Evolutionary conservation across 2,329 filamentous ascomycete genomes (phyloP).

Genomic region (Colletotrichum cereale): DNA sequence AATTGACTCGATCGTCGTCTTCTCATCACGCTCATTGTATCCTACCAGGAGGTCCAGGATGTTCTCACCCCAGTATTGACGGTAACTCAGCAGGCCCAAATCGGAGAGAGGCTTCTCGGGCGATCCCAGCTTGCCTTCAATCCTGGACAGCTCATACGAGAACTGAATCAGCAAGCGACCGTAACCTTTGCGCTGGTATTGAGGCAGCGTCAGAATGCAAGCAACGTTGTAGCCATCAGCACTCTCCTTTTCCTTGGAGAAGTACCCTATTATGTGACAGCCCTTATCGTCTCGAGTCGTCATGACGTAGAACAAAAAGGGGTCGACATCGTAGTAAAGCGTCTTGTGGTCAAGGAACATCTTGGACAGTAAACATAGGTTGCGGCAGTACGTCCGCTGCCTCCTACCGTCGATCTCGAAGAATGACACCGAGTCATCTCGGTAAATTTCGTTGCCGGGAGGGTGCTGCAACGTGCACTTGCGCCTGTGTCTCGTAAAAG

Average conservation of each 20-base stretch:
- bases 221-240: constrained; percentile 98
- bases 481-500: constrained; percentile 85
- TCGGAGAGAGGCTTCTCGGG: constrained; percentile 97
- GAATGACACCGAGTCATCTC: constrained; percentile 92
- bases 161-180: constrained; percentile 95
- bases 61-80: constrained; percentile 97
- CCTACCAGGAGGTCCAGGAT: constrained; percentile 89
- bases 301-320: constrained; percentile 99
- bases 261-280: constrained; percentile 98
- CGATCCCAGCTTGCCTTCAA: constrained; percentile 93
- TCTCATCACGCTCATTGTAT: constrained; percentile 74
- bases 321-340: constrained; percentile 99
- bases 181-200: constrained; percentile 95
- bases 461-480: constrained; percentile 95
- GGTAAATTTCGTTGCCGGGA: constrained; percentile 97
- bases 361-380: constrained; percentile 93
- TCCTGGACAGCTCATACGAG: constrained; percentile 95
- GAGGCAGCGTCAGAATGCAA: constrained; percentile 95
- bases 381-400: constrained; percentile 96
- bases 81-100: constrained; percentile 91
- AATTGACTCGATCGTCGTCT: constrained; percentile 87
- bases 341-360: constrained; percentile 99
- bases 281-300: constrained; percentile 88
- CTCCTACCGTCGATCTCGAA: constrained; percentile 97
- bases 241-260: constrained; percentile 98